Evolutionary conservation across 2,329 filamentous ascomycete species (phyloP).

Genomic region (Meredithiella fracta): DNA sequence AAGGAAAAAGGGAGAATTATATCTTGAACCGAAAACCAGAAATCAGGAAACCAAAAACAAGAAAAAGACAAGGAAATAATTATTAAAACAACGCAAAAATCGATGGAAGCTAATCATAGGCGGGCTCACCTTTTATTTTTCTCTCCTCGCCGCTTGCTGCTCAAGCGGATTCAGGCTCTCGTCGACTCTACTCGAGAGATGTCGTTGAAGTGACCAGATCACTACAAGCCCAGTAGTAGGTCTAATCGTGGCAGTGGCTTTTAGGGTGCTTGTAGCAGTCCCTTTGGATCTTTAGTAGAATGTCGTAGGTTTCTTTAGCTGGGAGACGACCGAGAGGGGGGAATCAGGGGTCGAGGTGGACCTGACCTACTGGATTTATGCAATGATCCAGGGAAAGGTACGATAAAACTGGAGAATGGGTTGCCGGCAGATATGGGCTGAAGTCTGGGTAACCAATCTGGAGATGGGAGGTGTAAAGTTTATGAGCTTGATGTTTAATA

Average conservation of each 20-base stretch:
- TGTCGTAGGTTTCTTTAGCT: not conserved
- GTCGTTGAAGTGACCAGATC: not conserved
- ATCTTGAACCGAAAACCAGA: no score
- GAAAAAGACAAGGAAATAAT: conserved; percentile 15
- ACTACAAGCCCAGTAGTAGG: not conserved
- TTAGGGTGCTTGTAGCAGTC: no score
- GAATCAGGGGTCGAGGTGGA: not conserved
- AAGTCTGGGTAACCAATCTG: not conserved
- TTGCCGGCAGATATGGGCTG: not conserved
- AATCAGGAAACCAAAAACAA: conserved; percentile 1
- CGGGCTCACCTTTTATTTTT: not conserved
- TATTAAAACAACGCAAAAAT: not conserved
- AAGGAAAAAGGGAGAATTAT: not conserved
- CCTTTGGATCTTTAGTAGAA: not conserved
- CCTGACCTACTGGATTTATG: not conserved
- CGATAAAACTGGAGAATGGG: not conserved
- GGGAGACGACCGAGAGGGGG: not conserved
- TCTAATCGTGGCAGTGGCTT: no score
- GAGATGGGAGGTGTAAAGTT: not conserved
- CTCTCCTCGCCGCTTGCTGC: not conserved
- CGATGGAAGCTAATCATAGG: not conserved
- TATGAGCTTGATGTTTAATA: not conserved
- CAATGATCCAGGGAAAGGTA: not conserved
- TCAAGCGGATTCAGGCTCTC: not conserved
- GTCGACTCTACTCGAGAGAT: not conserved